phyloP scores from a whole-genome alignment of 202 grass and related monocot species.

The Saccharum hybrid region DNA sequence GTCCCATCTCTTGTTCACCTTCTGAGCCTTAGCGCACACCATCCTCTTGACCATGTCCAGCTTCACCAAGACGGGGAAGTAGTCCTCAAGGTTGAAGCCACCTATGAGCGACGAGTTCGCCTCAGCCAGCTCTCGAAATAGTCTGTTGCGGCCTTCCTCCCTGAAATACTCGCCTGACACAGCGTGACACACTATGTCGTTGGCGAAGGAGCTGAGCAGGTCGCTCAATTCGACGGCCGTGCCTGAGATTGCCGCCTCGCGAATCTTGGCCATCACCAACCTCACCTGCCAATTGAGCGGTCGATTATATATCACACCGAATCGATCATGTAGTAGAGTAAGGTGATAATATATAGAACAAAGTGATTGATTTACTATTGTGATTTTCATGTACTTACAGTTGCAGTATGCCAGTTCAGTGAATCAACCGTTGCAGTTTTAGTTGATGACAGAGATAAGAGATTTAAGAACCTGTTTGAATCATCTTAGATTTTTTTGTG shows the following conservation, averaged over 20 bases:
- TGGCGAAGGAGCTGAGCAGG: neutral
- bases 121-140: neutral
- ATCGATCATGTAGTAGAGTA: neutral
- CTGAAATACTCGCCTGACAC: neutral
- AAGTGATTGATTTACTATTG: neutral
- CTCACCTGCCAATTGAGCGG: neutral
- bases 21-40: neutral
- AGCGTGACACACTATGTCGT: neutral
- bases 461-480: no score
- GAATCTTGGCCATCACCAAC: neutral
- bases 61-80: neutral
- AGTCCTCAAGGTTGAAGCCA: neutral
- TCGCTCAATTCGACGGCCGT: neutral
- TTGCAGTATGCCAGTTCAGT: no score
- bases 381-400: no score
- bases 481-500: no score
- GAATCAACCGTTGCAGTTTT: no score
- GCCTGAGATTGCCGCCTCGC: neutral
- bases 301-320: neutral
- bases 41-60: neutral
- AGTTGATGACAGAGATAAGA: no score
- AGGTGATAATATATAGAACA: neutral
- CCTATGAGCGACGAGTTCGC: neutral
- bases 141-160: neutral
- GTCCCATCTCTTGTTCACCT: neutral